Percentiles rank a stretch among this genome's conserved stretches.
Evolutionary conservation across 2,329 filamentous ascomycete species (phyloP).

Genomic region (Exophiala sp.): DNA sequence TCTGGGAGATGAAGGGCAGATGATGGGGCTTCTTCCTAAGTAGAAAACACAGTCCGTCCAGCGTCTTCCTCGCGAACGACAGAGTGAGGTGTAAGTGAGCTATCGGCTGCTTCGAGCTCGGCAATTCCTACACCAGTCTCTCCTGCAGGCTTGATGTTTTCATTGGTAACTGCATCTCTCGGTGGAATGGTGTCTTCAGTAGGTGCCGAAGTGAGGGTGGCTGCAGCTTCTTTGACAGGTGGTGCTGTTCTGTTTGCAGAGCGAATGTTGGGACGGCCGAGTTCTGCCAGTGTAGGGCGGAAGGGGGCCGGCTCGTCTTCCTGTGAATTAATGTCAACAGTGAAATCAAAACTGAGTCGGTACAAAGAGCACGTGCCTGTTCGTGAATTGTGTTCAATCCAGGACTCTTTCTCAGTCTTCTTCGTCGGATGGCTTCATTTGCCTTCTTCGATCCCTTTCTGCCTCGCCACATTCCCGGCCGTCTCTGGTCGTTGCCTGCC

Average conservation of each 20-base stretch:
- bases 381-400: not conserved
- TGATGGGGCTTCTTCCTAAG: not conserved
- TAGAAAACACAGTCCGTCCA: not conserved
- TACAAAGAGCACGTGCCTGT: not conserved
- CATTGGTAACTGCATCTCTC: not conserved
- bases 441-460: not conserved
- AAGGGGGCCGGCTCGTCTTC: not conserved
- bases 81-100: not conserved
- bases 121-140: not conserved
- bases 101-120: not conserved
- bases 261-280: not conserved
- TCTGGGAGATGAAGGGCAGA: not conserved
- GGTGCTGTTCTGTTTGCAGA: not conserved
- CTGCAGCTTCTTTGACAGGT: not conserved
- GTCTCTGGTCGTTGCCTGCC: not conserved
- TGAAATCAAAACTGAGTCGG: not conserved
- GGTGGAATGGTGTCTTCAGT: not conserved
- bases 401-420: not conserved
- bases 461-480: not conserved
- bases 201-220: not conserved
- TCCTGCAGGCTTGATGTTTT: not conserved
- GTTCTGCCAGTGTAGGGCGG: not conserved
- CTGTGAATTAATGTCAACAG: not conserved
- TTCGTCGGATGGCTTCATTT: not conserved
- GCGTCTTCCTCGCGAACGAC: not conserved